Base-by-base conservation (phyloP, 768 basidiomycete species). In the Serpula lacrymans region DNA sequence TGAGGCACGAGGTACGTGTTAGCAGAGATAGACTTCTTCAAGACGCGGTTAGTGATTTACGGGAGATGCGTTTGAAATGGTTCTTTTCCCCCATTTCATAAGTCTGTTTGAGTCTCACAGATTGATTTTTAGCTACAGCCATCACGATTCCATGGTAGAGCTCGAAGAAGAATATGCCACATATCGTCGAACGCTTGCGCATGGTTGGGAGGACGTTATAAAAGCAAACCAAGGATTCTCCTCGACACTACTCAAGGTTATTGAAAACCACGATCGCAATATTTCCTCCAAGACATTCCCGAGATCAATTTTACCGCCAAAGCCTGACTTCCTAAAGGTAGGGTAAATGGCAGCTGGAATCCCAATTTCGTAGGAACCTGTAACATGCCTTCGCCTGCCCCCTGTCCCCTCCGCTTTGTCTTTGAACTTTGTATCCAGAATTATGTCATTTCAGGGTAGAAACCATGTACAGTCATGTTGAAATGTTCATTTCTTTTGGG, bases 61-160 rank as follows among this genome's bases (percentile, higher is more conserved):
- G 64, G 34, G 50, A 49, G n/a, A 74, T 80, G 63, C 65, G 60
- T 26, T 43, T 46, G 22, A 63, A 72, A 50, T 68, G 72, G 78
- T 77, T 20, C 8, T 55, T 49, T 39, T 6, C 6, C 4, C n/a
- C 10, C 28, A 12, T 16, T 39, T 37, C 9, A 13, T 22, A 28
- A 25, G 42, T 34, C 28, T 31, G 23, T 40, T 34, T 25, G 50
- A 21, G 32, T n/a, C n/a, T n/a, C n/a, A 9, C 27, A 23, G 20
- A 10, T 23, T 13, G 26, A 23, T 31, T 38, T 16, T 3, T 43
- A 84, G 82, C 39, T 65, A 67, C 29, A 56, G 48, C 14, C 69
- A 76, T 48, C 80, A 75, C 56, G 77, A 82, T 49, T 55, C 46
- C 11, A 56, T 84, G 22, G 69, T 83, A 22, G 69, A 70, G 39